Evolutionary conservation across 805 yeast species (phyloP).

Genomic region (Starmerella potacharoeniae): DNA sequence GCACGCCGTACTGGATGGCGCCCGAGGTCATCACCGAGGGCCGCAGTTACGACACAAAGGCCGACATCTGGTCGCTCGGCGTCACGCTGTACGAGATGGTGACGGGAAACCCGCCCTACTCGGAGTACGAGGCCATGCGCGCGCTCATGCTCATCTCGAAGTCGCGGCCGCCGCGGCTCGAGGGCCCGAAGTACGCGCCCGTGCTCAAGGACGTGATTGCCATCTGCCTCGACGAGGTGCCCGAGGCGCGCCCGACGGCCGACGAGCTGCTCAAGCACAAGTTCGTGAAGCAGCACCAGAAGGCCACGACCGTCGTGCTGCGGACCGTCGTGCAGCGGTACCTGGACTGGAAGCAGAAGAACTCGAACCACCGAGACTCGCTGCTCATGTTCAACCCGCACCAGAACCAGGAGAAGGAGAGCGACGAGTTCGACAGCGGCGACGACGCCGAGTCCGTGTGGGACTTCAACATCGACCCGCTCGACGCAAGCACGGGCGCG

Average conservation of each 20-base stretch:
- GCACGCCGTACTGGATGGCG: conserved; percentile 49
- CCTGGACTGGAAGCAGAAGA: conserved; percentile 46
- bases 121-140: conserved; percentile 87
- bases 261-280: conserved; percentile 69
- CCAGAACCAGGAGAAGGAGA: conserved; percentile 17
- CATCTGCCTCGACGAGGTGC: conserved; percentile 83
- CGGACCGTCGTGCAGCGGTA: conserved; percentile 58
- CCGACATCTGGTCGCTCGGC: conserved; percentile 96
- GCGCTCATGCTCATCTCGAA: conserved; percentile 91
- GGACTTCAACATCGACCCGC: conserved; percentile 22
- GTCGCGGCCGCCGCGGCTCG: conserved; percentile 87
- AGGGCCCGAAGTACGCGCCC: conserved; percentile 73
- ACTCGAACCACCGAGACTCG: conserved; percentile 36
- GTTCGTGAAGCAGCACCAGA: conserved; percentile 54
- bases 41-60: conserved; percentile 47
- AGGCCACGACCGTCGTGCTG: conserved; percentile 46
- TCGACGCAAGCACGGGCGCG: background rate
- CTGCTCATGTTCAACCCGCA: conserved; percentile 25
- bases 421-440: conserved; percentile 22
- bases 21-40: conserved; percentile 39
- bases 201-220: conserved; percentile 80
- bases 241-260: conserved; percentile 76
- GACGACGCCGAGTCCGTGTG: conserved; percentile 24
- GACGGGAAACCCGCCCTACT: conserved; percentile 94
- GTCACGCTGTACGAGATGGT: conserved; percentile 89